phyloP scores from a whole-genome alignment of 2,329 filamentous ascomycete species.

The Apiospora sp. region DNA sequence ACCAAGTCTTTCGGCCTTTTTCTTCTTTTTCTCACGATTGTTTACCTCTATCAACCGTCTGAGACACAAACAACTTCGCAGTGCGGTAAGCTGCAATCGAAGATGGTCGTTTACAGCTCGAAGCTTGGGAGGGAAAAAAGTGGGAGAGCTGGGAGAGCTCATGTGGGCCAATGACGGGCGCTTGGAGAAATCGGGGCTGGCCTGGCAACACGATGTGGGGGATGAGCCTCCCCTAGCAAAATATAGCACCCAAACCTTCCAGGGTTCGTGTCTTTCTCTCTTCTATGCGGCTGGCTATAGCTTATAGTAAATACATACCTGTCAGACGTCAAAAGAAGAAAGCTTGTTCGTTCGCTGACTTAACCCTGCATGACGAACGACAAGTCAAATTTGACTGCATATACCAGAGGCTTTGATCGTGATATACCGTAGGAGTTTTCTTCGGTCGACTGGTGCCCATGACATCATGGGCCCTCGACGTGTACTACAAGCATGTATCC shows the following conservation, averaged over 20 bases:
- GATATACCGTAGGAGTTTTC: not conserved
- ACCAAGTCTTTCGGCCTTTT: not conserved
- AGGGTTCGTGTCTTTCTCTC: not conserved
- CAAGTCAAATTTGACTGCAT: not conserved
- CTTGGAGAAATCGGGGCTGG: slow-evolving; percentile 6
- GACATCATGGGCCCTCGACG: not conserved
- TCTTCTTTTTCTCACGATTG: not conserved
- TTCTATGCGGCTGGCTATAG: too few species aligned
- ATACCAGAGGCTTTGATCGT: not conserved
- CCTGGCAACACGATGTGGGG: slow-evolving; percentile 11
- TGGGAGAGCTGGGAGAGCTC: not conserved
- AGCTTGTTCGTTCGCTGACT: not conserved
- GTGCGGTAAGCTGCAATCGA: not conserved
- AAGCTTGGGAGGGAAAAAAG: not conserved
- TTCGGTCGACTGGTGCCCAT: not conserved
- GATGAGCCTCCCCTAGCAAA: slow-evolving; percentile 1
- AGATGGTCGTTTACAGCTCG: not conserved
- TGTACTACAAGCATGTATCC: not conserved
- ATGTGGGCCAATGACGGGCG: not conserved
- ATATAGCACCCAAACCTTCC: not conserved
- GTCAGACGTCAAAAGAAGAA: not conserved
- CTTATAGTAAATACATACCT: too few species aligned
- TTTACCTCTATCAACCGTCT: not conserved
- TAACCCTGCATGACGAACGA: not conserved
- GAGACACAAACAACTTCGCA: not conserved